A percentile compares a stretch with the other conserved stretches of the same genome.
These are phyloP conservation scores for Yarrowia deformans DNA, from an alignment of 805 yeast species.

Conservation along the genomic window DNA sequence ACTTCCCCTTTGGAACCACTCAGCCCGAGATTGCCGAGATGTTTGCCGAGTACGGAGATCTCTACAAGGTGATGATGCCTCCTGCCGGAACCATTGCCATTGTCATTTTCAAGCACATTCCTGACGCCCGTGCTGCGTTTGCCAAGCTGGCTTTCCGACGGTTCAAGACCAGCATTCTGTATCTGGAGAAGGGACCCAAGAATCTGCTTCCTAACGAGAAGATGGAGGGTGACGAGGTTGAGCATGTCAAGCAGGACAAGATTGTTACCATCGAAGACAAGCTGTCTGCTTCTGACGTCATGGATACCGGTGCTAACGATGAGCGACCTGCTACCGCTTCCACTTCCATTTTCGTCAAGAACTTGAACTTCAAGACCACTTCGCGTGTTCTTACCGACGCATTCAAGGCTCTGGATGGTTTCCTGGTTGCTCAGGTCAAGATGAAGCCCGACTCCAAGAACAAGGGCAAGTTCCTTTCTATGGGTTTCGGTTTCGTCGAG, in stretches of 20 bases:
- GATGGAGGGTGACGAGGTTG: conserved; percentile 53
- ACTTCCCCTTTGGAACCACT: conserved; percentile 88
- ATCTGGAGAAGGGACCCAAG: conserved; percentile 93
- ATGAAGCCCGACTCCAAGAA: conserved; percentile 87
- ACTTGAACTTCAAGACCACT: conserved; percentile 85
- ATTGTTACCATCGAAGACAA: conserved; percentile 47
- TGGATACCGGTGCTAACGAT: conserved; percentile 49
- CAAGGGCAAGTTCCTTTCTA: conserved; percentile 71
- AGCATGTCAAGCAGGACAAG: conserved; percentile 45
- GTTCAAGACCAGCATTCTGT: conserved; percentile 83
- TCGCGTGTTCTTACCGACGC: conserved; percentile 60
- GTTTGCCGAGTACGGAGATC: conserved; percentile 79
- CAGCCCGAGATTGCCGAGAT: conserved; percentile 80
- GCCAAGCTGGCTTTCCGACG: conserved; percentile 85
- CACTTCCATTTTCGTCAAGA: conserved; percentile 88
- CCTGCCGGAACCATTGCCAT: conserved; percentile 97
- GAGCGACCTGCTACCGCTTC: conserved; percentile 71
- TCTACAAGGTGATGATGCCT: conserved; percentile 86
- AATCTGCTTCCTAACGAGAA: conserved; percentile 65
- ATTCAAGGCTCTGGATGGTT: conserved; percentile 79
- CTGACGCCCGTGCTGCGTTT: conserved; percentile 89
- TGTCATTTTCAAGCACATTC: conserved; percentile 82
- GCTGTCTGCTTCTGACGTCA: conserved; percentile 49
- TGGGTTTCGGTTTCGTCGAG: conserved; percentile 98
- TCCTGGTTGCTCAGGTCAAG: conserved; percentile 79